These are phyloP conservation scores for Aspergillus campestris DNA, from an alignment of 495 filamentous ascomycete species.

Conservation along the genomic window DNA sequence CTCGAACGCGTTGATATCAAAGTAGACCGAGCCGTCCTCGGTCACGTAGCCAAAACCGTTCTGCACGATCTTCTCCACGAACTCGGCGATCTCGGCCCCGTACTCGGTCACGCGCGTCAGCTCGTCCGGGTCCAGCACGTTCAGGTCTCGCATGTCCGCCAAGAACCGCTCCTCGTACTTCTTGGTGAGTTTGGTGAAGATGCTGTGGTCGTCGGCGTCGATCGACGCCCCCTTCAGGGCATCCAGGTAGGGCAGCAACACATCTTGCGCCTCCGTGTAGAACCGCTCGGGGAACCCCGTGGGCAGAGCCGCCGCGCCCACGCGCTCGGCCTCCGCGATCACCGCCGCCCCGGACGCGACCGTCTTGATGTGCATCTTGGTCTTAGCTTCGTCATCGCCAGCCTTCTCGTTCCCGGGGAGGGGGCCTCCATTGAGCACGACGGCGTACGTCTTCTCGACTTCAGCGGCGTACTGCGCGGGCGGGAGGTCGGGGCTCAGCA, in stretches of 20 bases:
- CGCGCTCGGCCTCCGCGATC: constrained; percentile 36
- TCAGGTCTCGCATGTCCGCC: constrained; percentile 76
- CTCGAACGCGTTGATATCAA: constrained; percentile 86
- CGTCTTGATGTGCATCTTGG: constrained; percentile 89
- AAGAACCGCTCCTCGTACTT: constrained; percentile 78
- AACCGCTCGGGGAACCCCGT: constrained; percentile 45
- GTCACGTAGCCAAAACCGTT: constrained; percentile 81
- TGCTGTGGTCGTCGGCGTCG: constrained; percentile 62
- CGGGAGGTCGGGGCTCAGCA: constrained; percentile 38
- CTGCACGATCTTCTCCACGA: constrained; percentile 68
- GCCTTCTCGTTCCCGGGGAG: constrained; percentile 54
- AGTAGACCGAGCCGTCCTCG: constrained; percentile 83
- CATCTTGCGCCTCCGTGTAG: constrained; percentile 46
- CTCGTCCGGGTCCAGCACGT: constrained; percentile 73
- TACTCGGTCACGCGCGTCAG: constrained; percentile 88
- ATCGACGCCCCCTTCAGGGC: constrained; percentile 63
- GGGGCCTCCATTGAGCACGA: constrained; percentile 42
- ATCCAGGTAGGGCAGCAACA: constrained; percentile 85
- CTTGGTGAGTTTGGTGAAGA: constrained; percentile 74
- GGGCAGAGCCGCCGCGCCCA: constrained; percentile 20
- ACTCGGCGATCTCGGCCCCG: constrained; percentile 69
- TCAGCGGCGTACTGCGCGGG: constrained; percentile 43
- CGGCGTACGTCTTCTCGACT: constrained; percentile 53
- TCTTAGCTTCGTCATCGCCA: constrained; percentile 73
- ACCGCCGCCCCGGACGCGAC: constrained; percentile 52